Conservation (phyloP, 2,329 filamentous ascomycete genomes). For the Penicillium sp. region DNA sequence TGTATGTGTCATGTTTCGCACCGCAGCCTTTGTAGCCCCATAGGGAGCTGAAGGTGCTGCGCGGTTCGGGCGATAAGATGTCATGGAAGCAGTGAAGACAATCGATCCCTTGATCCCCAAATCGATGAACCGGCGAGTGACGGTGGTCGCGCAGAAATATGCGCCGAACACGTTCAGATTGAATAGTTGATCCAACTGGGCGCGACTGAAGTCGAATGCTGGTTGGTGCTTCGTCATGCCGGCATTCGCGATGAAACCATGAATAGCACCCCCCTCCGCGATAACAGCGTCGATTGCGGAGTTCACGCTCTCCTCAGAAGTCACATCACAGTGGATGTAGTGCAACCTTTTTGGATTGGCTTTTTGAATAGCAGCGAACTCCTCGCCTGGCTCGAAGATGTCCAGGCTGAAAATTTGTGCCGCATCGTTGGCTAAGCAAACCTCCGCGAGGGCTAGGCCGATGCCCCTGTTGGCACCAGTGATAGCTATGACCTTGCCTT, state of each 20-base stretch:
- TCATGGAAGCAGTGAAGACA: constrained; percentile 55
- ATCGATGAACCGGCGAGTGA: constrained; percentile 43
- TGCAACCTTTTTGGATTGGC: constrained; percentile 46
- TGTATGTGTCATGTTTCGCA: constrained; percentile 34
- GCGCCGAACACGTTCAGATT: constrained; percentile 48
- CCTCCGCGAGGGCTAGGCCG: constrained; percentile 52
- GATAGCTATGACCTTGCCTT: constrained; percentile 43
- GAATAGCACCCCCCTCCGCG: constrained; percentile 42
- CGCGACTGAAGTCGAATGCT: constrained; percentile 49
- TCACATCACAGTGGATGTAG: constrained; percentile 54
- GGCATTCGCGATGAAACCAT: constrained; percentile 50
- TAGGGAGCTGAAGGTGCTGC: constrained; percentile 57
- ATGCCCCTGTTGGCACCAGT: constrained; percentile 38
- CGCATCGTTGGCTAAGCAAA: constrained; percentile 52
- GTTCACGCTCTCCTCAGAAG: constrained; percentile 47
- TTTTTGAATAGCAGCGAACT: constrained; percentile 43
- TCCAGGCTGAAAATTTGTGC: constrained; percentile 47
- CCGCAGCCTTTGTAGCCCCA: constrained; percentile 52
- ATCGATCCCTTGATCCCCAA: constrained; percentile 43
- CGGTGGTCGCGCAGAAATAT: constrained; percentile 37
- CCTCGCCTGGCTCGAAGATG: constrained; percentile 40
- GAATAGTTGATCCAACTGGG: constrained; percentile 47
- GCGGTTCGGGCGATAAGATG: constrained; percentile 54
- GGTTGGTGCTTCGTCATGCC: constrained; percentile 53
- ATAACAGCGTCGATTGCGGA: constrained; percentile 49